phyloP scores from a whole-genome alignment of 202 grass and related monocot species.

The Setaria italica region DNA sequence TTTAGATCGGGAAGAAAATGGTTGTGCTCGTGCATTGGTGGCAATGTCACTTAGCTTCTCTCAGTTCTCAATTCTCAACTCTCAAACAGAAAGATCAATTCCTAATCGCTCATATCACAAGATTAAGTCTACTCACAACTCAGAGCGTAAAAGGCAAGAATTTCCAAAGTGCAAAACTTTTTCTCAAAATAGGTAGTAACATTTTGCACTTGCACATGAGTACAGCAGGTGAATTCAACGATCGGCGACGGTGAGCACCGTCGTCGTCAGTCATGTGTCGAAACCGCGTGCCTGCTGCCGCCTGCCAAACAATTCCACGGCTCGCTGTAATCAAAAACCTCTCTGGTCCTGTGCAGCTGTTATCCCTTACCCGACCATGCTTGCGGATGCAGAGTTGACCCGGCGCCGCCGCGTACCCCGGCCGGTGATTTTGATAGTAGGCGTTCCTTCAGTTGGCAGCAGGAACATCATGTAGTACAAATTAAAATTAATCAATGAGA shows the following conservation, averaged over 20 bases:
- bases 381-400: slow-evolving; percentile 31
- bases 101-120: background rate
- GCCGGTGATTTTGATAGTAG: slow-evolving; percentile 45
- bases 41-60: background rate
- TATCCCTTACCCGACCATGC: background rate
- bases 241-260: background rate
- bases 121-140: background rate
- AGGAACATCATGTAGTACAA: background rate
- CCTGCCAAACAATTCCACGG: background rate
- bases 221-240: background rate
- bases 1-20: background rate
- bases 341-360: background rate
- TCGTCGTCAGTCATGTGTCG: background rate
- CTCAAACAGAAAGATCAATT: background rate
- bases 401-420: background rate
- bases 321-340: background rate
- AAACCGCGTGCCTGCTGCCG: background rate
- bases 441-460: background rate
- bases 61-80: background rate
- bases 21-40: background rate
- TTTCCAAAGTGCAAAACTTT: too few relatives aligned
- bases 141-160: too few relatives aligned
- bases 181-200: too few relatives aligned
- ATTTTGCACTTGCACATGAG: background rate
- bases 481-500: background rate